Evolutionary conservation across 371 early-diverging fungal species (phyloP).

Genomic region (Rhizomucor pusillus): DNA sequence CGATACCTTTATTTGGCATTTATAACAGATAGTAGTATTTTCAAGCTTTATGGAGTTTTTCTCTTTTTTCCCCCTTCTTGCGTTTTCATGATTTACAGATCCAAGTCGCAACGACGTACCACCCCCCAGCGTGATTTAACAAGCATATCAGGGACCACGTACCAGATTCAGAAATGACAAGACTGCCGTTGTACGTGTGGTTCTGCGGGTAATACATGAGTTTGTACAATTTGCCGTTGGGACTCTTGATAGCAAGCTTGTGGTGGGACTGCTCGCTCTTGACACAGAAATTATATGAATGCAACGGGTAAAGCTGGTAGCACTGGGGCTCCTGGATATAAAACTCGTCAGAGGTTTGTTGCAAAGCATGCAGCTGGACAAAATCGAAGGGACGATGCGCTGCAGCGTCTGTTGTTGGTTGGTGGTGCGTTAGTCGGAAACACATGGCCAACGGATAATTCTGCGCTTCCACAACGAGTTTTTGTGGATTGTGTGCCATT

Average conservation of each 20-base stretch:
- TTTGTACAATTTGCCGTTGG: slow-evolving; percentile 34
- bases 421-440: slow-evolving; percentile 20
- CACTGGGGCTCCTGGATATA: slow-evolving; percentile 49
- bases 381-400: slow-evolving; percentile 26
- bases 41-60: background rate
- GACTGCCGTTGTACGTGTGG: slow-evolving; percentile 32
- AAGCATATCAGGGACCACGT: slow-evolving; percentile 44
- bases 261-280: slow-evolving; percentile 26
- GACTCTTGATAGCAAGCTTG: slow-evolving; percentile 44
- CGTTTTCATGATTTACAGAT: slow-evolving; percentile 14
- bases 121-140: slow-evolving; percentile 36
- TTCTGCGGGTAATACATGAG: slow-evolving; percentile 46
- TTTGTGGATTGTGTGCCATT: slow-evolving; percentile 10
- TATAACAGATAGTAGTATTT: background rate
- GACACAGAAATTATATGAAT: slow-evolving; percentile 38
- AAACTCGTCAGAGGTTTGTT: slow-evolving; percentile 23
- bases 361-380: slow-evolving; percentile 34
- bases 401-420: too few species aligned
- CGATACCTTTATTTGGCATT: background rate
- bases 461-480: slow-evolving; percentile 8
- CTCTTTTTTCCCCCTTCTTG: too few species aligned
- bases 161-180: slow-evolving; percentile 36
- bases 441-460: slow-evolving; percentile 33
- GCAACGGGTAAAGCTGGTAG: slow-evolving; percentile 40
- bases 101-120: slow-evolving; percentile 42